Conservation (phyloP, 805 yeast genomes). For the Barnettozyma californica region DNA sequence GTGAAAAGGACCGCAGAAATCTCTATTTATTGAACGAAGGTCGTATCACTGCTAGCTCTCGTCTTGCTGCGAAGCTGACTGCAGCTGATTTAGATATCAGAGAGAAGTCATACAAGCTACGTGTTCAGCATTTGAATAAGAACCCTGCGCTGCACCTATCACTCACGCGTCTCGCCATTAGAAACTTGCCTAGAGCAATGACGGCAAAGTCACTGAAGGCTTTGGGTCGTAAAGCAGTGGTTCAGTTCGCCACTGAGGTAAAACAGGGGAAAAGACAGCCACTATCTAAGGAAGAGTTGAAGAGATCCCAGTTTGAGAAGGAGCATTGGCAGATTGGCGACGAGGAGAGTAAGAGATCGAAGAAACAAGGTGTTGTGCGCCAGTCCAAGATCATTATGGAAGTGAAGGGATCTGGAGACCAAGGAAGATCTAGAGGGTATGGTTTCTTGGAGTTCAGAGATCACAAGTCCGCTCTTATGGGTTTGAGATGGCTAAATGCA, state of each 20-base stretch:
- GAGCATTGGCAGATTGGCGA: constrained; percentile 35
- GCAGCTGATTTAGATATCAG: constrained; percentile 78
- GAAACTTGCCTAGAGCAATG: constrained; percentile 93
- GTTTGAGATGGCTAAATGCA: constrained; percentile 93
- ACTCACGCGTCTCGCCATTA: constrained; percentile 89
- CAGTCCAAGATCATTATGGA: constrained; percentile 93
- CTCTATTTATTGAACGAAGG: constrained; percentile 90
- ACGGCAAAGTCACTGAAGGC: constrained; percentile 84
- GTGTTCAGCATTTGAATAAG: constrained; percentile 85
- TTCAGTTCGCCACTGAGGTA: constrained; percentile 89
- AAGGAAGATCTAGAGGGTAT: constrained; percentile 93
- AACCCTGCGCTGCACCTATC: constrained; percentile 90
- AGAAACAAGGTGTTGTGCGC: constrained; percentile 83
- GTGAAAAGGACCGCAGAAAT: constrained; percentile 78
- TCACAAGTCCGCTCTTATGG: constrained; percentile 92
- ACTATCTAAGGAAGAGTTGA: constrained; percentile 80
- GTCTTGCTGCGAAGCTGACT: constrained; percentile 63
- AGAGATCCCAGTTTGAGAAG: constrained; percentile 71
- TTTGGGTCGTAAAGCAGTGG: constrained; percentile 89
- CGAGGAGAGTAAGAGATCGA: constrained; percentile 52
- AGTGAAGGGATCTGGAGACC: constrained; percentile 79
- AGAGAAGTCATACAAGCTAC: constrained; percentile 77
- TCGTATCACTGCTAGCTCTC: constrained; percentile 74
- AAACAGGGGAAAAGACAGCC: constrained; percentile 72
- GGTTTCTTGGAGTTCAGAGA: constrained; percentile 93